These are phyloP conservation scores for Tulasnella sp. DNA, from an alignment of 768 basidiomycete genomes.

Conservation along the genomic window DNA sequence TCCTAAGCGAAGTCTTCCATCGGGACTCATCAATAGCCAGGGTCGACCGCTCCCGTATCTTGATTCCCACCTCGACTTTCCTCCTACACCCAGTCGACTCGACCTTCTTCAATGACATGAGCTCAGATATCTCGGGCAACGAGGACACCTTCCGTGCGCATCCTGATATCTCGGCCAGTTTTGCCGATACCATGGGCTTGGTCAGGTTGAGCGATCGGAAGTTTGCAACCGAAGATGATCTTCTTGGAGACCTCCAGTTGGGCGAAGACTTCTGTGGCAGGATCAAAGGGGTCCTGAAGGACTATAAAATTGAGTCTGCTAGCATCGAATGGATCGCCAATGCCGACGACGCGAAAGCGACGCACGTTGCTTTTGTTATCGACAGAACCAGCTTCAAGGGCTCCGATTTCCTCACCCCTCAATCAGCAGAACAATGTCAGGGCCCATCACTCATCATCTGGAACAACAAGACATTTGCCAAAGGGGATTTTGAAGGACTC, in stretches of 20 bases:
- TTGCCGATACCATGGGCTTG: neutral
- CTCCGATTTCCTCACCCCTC: neutral
- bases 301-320: neutral
- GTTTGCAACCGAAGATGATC: neutral
- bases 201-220: neutral
- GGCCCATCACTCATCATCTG: slow-evolving; percentile 1
- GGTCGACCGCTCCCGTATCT: no score
- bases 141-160: neutral
- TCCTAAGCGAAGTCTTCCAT: no score
- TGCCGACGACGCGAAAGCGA: neutral
- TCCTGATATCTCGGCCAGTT: neutral
- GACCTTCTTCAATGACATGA: neutral
- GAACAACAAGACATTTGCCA: neutral
- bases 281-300: neutral
- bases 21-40: no score
- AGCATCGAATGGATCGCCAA: slow-evolving; percentile 1
- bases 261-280: neutral
- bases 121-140: no score
- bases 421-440: neutral
- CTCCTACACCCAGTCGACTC: no score
- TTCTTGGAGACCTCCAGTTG: neutral
- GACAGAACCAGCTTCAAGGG: neutral
- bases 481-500: neutral
- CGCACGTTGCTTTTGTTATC: neutral
- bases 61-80: no score